phyloP scores from a whole-genome alignment of 2,329 filamentous ascomycete species.

The Phialocephala sp. region DNA sequence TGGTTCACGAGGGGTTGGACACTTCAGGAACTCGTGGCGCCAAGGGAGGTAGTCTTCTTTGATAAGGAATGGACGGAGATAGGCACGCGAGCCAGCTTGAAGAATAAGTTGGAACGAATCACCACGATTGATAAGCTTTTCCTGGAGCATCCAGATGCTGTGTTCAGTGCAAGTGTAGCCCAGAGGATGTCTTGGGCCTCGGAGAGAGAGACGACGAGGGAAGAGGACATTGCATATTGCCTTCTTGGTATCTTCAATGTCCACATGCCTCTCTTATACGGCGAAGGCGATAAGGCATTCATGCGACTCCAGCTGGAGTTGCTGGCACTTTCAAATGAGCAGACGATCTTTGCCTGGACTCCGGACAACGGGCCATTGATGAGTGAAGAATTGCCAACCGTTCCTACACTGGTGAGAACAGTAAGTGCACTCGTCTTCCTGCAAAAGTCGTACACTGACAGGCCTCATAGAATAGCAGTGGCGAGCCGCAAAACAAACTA shows the following conservation, averaged over 20 bases:
- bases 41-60: background rate
- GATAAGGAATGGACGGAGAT: background rate
- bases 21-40: background rate
- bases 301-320: background rate
- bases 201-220: background rate
- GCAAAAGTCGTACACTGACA: no score
- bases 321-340: background rate
- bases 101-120: no score
- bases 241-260: no score
- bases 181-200: background rate
- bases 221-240: no score
- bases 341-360: background rate
- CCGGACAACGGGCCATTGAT: no score
- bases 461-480: no score
- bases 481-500: no score
- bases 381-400: no score
- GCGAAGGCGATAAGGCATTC: background rate
- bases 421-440: no score
- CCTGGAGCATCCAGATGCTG: background rate
- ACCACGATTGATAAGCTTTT: no score
- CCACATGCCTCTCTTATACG: background rate
- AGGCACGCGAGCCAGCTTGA: background rate
- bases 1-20: background rate
- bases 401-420: no score
- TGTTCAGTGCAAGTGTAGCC: background rate